A percentile compares a stretch with the other conserved stretches of the same genome.
Evolutionary conservation across 345 rosid genomes (phyloP).

Genomic region (Eucalyptus pauciflora): DNA sequence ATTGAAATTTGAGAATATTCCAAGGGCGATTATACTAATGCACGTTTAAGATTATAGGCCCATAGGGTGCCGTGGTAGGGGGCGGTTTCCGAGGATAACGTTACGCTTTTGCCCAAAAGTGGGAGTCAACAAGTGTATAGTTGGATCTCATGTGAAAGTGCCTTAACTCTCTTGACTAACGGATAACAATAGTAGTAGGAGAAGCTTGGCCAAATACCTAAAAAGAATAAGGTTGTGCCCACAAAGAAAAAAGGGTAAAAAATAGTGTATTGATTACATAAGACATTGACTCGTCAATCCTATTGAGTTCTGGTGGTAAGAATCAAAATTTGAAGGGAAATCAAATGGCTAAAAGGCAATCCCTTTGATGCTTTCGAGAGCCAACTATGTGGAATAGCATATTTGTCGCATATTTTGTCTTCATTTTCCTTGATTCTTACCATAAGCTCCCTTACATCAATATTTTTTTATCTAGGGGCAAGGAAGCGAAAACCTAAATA

Average conservation of each 20-base stretch:
- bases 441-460: neutral
- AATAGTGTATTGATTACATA: too few species aligned
- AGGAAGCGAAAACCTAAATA: neutral
- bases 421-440: rapidly evolving
- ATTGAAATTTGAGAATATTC: neutral
- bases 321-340: too few species aligned
- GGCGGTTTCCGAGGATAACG: neutral
- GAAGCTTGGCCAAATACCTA: neutral
- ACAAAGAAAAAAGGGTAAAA: neutral
- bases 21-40: too few species aligned
- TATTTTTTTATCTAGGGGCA: neutral
- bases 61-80: neutral
- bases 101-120: neutral
- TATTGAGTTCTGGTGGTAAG: neutral
- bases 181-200: neutral
- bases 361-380: too few species aligned
- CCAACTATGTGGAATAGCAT: rapidly evolving
- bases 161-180: neutral
- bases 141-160: neutral
- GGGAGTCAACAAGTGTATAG: neutral
- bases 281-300: neutral
- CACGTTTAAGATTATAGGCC: neutral
- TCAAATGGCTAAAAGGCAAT: too few species aligned
- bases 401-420: too few species aligned
- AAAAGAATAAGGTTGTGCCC: neutral